Evolutionary conservation across 73 alveolate species (phyloP).

Genomic region (Paramecium caudatum): DNA sequence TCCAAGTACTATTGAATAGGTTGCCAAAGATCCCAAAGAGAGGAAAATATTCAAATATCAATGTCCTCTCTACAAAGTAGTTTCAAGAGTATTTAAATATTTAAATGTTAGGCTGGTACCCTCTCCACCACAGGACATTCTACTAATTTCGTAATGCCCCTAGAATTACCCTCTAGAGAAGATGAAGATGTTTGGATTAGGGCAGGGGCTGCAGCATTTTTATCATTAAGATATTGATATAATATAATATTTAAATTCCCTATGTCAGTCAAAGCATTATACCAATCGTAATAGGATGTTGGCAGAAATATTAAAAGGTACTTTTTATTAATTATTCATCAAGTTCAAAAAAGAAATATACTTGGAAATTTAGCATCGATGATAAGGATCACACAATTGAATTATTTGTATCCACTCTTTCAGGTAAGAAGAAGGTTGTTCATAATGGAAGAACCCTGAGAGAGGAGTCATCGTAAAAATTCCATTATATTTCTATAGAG

Average conservation of each 20-base stretch:
- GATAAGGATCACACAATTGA: slow-evolving; percentile 86
- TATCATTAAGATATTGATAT: slow-evolving; percentile 95
- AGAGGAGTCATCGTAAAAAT: too few relatives aligned
- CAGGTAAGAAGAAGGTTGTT: slow-evolving; percentile 89
- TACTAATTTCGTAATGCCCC: slow-evolving; percentile 98
- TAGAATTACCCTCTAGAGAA: slow-evolving; percentile 97
- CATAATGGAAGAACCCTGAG: slow-evolving; percentile 80
- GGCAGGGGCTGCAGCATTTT: slow-evolving; percentile 99
- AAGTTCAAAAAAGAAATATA: slow-evolving; percentile 84
- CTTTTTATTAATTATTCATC: background rate
- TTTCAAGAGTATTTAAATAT: slow-evolving; percentile 96
- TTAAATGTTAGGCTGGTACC: slow-evolving; percentile 54
- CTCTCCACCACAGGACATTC: slow-evolving; percentile 94
- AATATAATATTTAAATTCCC: too few relatives aligned
- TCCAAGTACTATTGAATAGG: background rate
- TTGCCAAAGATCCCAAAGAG: background rate
- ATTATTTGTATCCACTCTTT: slow-evolving; percentile 82
- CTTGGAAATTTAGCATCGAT: slow-evolving; percentile 88
- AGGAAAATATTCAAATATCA: slow-evolving; percentile 84
- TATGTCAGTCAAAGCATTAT: slow-evolving; percentile 51
- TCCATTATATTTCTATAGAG: background rate
- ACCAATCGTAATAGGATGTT: background rate
- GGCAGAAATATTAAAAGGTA: slow-evolving; percentile 64
- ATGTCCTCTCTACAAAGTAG: slow-evolving; percentile 98
- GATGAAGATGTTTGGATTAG: slow-evolving; percentile 98